Base-by-base conservation (phyloP, 2,329 filamentous ascomycete genomes). In the Xylaria sp. region DNA sequence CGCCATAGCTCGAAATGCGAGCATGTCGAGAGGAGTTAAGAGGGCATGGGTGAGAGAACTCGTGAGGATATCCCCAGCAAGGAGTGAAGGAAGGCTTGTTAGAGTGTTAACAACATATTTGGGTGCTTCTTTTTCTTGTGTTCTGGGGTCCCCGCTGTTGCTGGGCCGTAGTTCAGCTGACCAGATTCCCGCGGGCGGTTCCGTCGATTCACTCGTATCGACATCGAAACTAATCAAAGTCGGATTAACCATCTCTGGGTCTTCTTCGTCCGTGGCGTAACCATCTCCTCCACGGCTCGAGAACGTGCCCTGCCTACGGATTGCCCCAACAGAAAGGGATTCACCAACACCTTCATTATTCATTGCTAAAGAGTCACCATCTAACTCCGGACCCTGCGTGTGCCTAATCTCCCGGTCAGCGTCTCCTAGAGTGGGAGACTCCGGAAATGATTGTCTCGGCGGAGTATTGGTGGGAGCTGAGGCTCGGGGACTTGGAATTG, bases 181-280 rank as follows among this genome's bases (percentile, higher is more conserved):
- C 87, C 87, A 89, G 1, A 86, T 74, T 15, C 85, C 86, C 1
- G 83, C 78, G 1, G 83, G 83, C 2, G 81, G 80, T 54, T 86
- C 84, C 2, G 80, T 81, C 0, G 84, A 79, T 53, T 88, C 86
- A 3, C 82, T 84, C 0, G 86, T 84, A 68, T 89, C 87, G 31
- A 89, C 86, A 63, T 89, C 87, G 63, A 89, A 88, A 69, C 85
- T 88, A 58, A 89, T 88, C 5, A 89, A 77, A 0, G 86, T 87
- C 1, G 86, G 83, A 61, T 83, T 86, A 27, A 88, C 78, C 54
- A 83, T 81, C 54, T 87, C 86, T 15, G 84, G 79, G 17, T 86
- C 86, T 55, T 87, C 86, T 60, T 88, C 86, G 53, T 88, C 87
- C 13, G 81, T 86, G 11, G 79, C 83, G 65, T 85, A 86, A 45